phyloP scores from a whole-genome alignment of 2,329 filamentous ascomycete genomes.

The Colletotrichum coccodes region DNA sequence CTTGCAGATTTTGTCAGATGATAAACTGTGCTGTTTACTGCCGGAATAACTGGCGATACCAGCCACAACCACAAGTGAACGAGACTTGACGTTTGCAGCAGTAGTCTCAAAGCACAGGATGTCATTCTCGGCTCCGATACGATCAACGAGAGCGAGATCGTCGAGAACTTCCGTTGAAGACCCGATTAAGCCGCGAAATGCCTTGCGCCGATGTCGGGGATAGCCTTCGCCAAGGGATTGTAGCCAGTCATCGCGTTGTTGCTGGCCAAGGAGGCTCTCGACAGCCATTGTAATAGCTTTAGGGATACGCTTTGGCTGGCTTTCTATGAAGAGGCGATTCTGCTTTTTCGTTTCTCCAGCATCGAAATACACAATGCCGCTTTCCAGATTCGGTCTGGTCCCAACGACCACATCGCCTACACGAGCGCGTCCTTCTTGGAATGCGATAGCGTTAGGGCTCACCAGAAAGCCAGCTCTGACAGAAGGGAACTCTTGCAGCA shows the following conservation, averaged over 20 bases:
- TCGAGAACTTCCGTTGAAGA: neutral
- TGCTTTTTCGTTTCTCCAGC: neutral
- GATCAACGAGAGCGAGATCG: neutral
- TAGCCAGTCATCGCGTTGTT: neutral
- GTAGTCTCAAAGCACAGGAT: neutral
- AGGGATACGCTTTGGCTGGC: neutral
- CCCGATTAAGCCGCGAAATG: neutral
- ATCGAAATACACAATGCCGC: neutral
- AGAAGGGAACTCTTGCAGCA: neutral
- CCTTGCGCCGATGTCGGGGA: neutral
- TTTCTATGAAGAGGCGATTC: neutral
- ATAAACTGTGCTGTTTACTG: neutral
- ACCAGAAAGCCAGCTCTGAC: neutral
- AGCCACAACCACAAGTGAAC: neutral
- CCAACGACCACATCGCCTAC: neutral
- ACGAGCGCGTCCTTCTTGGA: neutral
- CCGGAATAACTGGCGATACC: neutral
- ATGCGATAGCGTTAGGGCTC: neutral
- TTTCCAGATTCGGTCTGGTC: neutral
- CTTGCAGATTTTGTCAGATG: neutral
- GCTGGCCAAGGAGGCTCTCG: neutral
- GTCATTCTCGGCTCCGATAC: neutral
- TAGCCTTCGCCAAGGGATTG: neutral
- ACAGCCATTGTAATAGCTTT: neutral
- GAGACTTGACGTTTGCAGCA: neutral